Conservation (phyloP, 1,139 yeast species). For the Protomyces lactucae-debilis region DNA sequence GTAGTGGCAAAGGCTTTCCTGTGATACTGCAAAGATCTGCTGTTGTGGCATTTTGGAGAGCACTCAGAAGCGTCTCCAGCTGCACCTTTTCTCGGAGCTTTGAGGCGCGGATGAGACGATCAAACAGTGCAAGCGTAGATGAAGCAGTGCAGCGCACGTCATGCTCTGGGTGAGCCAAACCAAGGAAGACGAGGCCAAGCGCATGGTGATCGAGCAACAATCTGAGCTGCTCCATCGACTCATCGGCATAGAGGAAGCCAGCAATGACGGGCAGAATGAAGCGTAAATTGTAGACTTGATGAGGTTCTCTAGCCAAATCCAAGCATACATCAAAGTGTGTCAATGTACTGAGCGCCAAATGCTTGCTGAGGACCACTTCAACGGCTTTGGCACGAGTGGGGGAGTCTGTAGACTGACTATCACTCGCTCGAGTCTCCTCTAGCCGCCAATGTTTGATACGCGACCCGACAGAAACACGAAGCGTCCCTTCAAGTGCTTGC, state of each 20-base stretch:
- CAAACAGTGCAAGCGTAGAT: constrained; percentile 14
- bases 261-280: constrained; percentile 30
- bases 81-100: constrained; percentile 26
- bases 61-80: constrained; percentile 17
- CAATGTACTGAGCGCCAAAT: constrained; percentile 2
- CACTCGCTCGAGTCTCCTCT: neutral
- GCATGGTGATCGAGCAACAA: constrained; percentile 22
- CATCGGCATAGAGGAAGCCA: constrained; percentile 15
- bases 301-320: neutral
- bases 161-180: constrained; percentile 22
- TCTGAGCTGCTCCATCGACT: constrained; percentile 12
- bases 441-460: constrained; percentile 16
- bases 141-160: constrained; percentile 14
- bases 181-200: constrained; percentile 25
- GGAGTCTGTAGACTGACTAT: neutral
- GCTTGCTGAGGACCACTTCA: neutral
- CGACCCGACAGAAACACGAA: constrained; percentile 1
- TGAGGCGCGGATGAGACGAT: neutral
- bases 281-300: constrained; percentile 30
- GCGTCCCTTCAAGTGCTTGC: neutral
- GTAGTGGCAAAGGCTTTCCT: constrained; percentile 9
- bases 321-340: neutral
- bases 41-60: constrained; percentile 5
- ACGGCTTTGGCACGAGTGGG: neutral
- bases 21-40: neutral